A percentile compares a stretch with the other conserved stretches of the same genome.
These are phyloP conservation scores for Schizosaccharomyces lindneri DNA, from an alignment of 805 yeast species.

Conservation along the genomic window DNA sequence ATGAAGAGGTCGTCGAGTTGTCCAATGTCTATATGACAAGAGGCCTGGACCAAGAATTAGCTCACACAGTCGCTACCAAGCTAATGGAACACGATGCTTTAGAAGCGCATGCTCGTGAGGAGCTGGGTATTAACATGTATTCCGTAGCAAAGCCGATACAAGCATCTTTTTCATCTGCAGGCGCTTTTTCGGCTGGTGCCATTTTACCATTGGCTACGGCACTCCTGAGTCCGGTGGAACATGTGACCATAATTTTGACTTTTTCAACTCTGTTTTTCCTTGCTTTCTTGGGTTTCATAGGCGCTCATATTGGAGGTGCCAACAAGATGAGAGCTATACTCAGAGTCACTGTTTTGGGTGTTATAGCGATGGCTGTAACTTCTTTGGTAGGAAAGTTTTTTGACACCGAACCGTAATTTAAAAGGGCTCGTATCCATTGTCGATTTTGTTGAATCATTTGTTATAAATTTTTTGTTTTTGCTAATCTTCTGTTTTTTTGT, in stretches of 20 bases:
- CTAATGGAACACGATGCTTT: not conserved
- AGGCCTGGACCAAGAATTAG: not conserved
- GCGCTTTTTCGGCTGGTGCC: not conserved
- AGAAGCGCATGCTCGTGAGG: not conserved
- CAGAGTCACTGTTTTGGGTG: not conserved
- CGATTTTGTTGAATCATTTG: no score
- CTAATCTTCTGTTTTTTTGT: no score
- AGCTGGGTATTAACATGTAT: not conserved
- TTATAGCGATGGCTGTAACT: not conserved
- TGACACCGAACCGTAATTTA: not conserved
- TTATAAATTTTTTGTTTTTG: no score
- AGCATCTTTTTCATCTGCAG: not conserved
- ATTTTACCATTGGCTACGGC: not conserved
- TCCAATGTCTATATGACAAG: not conserved
- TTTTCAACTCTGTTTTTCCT: not conserved
- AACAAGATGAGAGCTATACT: not conserved
- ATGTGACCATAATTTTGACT: not conserved
- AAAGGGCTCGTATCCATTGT: no score
- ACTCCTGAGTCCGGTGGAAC: not conserved
- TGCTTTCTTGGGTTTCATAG: not conserved
- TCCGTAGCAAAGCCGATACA: not conserved
- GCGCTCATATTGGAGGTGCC: not conserved
- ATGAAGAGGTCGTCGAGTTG: not conserved
- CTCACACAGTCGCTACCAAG: not conserved
- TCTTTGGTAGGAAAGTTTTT: not conserved